Conservation (phyloP, 371 early-diverging fungal species). For the Capillidium heterosporum region DNA sequence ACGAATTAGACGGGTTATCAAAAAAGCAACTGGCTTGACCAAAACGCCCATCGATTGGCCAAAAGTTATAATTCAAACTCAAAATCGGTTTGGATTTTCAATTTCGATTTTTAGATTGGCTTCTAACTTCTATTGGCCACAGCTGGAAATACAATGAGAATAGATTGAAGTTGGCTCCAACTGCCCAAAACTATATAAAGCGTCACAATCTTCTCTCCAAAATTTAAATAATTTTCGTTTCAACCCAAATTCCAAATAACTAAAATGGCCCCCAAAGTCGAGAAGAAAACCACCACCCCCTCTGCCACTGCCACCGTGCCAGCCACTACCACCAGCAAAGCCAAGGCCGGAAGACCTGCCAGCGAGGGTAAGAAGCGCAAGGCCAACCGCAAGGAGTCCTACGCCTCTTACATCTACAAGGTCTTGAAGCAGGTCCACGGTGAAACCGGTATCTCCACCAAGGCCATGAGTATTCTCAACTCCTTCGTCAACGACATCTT, state of each 20-base stretch:
- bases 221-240: neutral
- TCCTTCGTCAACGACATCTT: conserved; percentile 96
- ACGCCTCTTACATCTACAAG: conserved; percentile 91
- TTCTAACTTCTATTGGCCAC: too few relatives aligned
- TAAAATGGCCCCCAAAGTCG: conserved; percentile 12
- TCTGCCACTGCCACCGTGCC: conserved; percentile 52
- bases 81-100: too few relatives aligned
- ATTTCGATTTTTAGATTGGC: too few relatives aligned
- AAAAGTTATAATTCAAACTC: too few relatives aligned
- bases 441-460: conserved; percentile 95
- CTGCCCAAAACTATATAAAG: too few relatives aligned
- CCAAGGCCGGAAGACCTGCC: conserved; percentile 22
- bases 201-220: neutral
- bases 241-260: neutral
- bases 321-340: conserved; percentile 31
- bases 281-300: conserved; percentile 21
- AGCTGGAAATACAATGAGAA: too few relatives aligned
- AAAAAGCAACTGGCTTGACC: too few relatives aligned
- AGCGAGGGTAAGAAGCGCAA: conserved; percentile 34
- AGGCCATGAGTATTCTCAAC: conserved; percentile 97
- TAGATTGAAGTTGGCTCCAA: too few relatives aligned
- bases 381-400: conserved; percentile 67
- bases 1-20: too few relatives aligned
- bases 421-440: conserved; percentile 96
- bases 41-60: too few relatives aligned